Evolutionary conservation across 352 stramenopile genomes (phyloP).

Genomic region (Stephanocyclus meneghinianus): DNA sequence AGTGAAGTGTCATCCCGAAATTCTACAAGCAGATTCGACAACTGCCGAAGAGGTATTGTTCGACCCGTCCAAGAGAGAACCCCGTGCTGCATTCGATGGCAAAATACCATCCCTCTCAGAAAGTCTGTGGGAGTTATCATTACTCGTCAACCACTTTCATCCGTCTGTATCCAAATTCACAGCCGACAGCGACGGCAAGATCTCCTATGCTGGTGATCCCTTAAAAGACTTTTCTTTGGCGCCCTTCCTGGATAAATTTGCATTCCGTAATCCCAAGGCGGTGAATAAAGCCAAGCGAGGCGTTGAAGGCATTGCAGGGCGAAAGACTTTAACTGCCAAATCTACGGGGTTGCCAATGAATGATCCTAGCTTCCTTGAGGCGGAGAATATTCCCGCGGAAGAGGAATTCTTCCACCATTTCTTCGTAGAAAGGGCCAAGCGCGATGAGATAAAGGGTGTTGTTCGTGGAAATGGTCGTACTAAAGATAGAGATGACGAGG

Average conservation of each 20-base stretch:
- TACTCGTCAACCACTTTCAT: conserved; percentile 93
- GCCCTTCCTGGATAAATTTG: conserved; percentile 98
- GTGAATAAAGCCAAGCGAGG: conserved; percentile 49
- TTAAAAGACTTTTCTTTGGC: conserved; percentile 95
- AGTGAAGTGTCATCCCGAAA: conserved; percentile 76
- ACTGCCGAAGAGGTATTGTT: conserved; percentile 47
- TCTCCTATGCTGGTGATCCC: conserved; percentile 93
- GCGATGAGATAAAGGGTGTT: conserved; percentile 81
- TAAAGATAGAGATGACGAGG: conserved; percentile 50
- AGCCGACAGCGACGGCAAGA: conserved; percentile 78
- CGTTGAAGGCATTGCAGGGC: conserved; percentile 60
- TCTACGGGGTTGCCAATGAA: conserved; percentile 65
- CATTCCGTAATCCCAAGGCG: conserved; percentile 96
- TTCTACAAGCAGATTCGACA: conserved; percentile 42
- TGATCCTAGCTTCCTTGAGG: conserved; percentile 75
- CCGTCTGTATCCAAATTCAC: conserved; percentile 93
- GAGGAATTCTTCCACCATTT: conserved; percentile 83
- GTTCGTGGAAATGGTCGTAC: conserved; percentile 38
- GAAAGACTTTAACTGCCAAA: conserved; percentile 45
- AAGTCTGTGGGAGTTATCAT: conserved; percentile 91
- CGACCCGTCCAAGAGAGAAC: conserved; percentile 80
- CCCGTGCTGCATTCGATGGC: conserved; percentile 58
- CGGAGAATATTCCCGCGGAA: conserved; percentile 58
- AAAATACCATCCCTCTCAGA: conserved; percentile 53
- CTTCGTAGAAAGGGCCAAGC: conserved; percentile 73